Conservation (phyloP, 306 rosid species). For the Prunus kanzakura region DNA sequence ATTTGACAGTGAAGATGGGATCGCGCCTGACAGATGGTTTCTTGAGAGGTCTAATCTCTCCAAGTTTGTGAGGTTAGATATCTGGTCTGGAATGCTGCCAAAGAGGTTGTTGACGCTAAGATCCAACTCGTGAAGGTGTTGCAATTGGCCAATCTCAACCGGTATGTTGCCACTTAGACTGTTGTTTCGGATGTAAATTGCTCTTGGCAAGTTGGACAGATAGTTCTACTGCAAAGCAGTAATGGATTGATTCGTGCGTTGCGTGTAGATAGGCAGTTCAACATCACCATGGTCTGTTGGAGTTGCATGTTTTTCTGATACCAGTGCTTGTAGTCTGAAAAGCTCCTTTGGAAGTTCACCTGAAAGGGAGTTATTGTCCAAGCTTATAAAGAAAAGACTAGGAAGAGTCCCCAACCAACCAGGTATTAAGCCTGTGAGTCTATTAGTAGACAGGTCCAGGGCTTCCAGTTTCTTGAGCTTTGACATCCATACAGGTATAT, state of each 20-base stretch:
- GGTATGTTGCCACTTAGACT: background rate
- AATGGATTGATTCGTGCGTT: background rate
- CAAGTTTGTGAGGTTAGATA: background rate
- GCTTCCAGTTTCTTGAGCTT: background rate
- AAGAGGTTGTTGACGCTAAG: background rate
- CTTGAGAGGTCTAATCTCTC: background rate
- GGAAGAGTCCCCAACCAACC: constrained; percentile 2
- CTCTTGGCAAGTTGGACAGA: background rate
- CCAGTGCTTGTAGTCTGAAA: background rate
- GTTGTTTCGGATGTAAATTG: background rate
- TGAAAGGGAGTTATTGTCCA: background rate
- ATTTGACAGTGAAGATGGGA: background rate
- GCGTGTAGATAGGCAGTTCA: background rate
- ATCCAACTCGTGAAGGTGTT: background rate
- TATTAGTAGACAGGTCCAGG: background rate
- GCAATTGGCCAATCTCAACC: background rate
- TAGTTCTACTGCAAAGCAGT: background rate
- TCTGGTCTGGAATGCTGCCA: background rate
- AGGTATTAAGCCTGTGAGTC: background rate
- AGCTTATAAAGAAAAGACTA: background rate
- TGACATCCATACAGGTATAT: background rate
- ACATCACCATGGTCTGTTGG: background rate
- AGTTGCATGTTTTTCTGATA: background rate
- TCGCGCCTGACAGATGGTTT: background rate
- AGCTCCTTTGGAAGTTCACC: constrained; percentile 8